Percentiles rank a stretch among this genome's conserved stretches.
Evolutionary conservation across 805 yeast species (phyloP).

Genomic region (Candida pini): DNA sequence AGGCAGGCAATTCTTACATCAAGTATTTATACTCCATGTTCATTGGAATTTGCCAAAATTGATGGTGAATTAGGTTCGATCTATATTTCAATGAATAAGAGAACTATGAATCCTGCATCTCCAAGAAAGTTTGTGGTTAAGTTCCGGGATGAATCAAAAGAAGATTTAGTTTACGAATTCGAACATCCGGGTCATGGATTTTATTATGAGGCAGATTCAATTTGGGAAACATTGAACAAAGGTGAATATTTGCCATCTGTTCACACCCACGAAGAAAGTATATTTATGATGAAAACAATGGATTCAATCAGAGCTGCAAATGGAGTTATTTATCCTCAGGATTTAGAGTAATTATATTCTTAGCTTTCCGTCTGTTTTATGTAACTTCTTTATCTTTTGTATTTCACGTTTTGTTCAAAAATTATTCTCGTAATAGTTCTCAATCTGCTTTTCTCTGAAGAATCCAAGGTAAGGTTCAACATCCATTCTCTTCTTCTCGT

Average conservation of each 20-base stretch:
- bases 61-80: constrained; percentile 17
- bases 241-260: constrained; percentile 31
- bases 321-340: constrained; percentile 41
- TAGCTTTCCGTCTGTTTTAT: no score
- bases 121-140: constrained; percentile 28
- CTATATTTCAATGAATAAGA: constrained; percentile 8
- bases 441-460: constrained; percentile 33
- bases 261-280: constrained; percentile 39
- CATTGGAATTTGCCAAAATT: constrained; percentile 10
- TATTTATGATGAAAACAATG: constrained; percentile 42
- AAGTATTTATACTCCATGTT: constrained; percentile 8
- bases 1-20: constrained; percentile 35
- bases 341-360: no score
- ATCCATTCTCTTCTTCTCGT: constrained; percentile 30
- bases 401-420: no score
- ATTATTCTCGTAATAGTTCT: constrained; percentile 27
- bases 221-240: constrained; percentile 37
- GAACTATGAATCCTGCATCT: constrained; percentile 16
- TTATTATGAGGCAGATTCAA: constrained; percentile 52
- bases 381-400: no score
- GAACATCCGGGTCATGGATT: constrained; percentile 38
- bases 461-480: constrained; percentile 29
- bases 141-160: constrained; percentile 22
- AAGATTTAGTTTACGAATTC: constrained; percentile 26
- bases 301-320: constrained; percentile 40